phyloP scores from a whole-genome alignment of 331 rosid species.

The Rosa hybrid region DNA sequence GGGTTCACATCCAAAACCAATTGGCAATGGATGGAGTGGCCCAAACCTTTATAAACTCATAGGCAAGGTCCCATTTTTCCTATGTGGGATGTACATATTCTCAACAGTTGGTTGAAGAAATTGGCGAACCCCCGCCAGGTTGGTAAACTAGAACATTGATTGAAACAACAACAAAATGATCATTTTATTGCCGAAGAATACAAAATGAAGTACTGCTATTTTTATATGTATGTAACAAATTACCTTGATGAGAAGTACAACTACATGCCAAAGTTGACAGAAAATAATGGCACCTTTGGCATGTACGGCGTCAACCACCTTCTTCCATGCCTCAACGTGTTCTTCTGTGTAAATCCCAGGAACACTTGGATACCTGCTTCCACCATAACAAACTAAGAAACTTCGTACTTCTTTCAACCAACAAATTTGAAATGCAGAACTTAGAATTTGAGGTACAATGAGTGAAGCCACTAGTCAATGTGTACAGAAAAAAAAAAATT shows the following conservation, averaged over 20 bases:
- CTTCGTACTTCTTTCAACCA: too few species aligned
- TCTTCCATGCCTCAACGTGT: conserved; percentile 84
- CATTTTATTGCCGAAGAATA: not conserved
- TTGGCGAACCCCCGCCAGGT: conserved; percentile 65
- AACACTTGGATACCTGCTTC: conserved; percentile 78
- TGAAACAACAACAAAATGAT: not conserved
- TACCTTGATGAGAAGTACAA: conserved; percentile 79
- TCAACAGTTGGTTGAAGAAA: conserved; percentile 47
- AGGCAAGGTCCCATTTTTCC: too few species aligned
- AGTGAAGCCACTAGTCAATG: too few species aligned
- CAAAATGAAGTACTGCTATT: not conserved
- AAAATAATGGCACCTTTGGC: conserved; percentile 63
- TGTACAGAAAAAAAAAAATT: too few species aligned
- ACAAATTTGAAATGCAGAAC: too few species aligned
- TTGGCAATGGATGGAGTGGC: too few species aligned
- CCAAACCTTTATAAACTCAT: too few species aligned
- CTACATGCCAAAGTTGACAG: conserved; percentile 40
- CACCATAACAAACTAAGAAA: not conserved
- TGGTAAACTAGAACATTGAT: conserved; percentile 61
- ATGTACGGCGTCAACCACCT: conserved; percentile 77
- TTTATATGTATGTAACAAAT: too few species aligned
- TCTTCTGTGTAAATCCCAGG: conserved; percentile 83
- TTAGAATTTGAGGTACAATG: too few species aligned
- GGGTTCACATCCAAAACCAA: too few species aligned
- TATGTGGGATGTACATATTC: too few species aligned